These are phyloP conservation scores for Rhododendron henanense DNA, from an alignment of 148 eudicot genomes.

Conservation along the genomic window DNA sequence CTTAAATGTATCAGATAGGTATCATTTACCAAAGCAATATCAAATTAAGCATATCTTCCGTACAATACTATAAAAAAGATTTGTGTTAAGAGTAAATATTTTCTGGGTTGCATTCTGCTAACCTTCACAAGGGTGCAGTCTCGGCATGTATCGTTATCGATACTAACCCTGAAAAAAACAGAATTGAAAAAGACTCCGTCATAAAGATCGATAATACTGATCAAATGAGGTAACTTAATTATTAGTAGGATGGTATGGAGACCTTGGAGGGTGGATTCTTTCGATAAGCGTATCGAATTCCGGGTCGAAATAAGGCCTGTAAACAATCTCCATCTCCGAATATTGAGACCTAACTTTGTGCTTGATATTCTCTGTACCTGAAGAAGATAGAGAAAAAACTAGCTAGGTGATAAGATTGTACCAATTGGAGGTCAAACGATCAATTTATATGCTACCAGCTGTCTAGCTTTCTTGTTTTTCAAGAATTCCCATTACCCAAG, in stretches of 20 bases:
- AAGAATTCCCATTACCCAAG: not conserved
- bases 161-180: slow-evolving; percentile 60
- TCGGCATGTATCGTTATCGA: slow-evolving; percentile 63
- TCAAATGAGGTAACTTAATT: not conserved
- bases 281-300: slow-evolving; percentile 60
- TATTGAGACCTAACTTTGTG: not conserved
- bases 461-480: slow-evolving; percentile 1
- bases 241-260: not conserved
- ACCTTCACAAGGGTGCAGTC: slow-evolving; percentile 91
- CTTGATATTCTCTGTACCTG: not conserved
- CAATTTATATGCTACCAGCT: not conserved
- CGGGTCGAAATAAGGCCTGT: slow-evolving; percentile 58
- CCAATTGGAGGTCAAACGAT: not conserved
- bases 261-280: slow-evolving; percentile 83
- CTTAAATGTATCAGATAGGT: not conserved
- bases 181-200: not conserved
- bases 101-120: slow-evolving; percentile 11
- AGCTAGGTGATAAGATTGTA: not conserved
- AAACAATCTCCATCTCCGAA: slow-evolving; percentile 47
- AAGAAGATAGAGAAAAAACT: not conserved
- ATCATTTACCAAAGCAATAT: not conserved
- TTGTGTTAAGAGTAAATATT: not conserved
- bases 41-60: not conserved
- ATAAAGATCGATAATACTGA: not conserved
- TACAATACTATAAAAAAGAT: not conserved